These are phyloP conservation scores for Viscum album DNA, from an alignment of 177 flowering plant species.

Conservation along the genomic window DNA sequence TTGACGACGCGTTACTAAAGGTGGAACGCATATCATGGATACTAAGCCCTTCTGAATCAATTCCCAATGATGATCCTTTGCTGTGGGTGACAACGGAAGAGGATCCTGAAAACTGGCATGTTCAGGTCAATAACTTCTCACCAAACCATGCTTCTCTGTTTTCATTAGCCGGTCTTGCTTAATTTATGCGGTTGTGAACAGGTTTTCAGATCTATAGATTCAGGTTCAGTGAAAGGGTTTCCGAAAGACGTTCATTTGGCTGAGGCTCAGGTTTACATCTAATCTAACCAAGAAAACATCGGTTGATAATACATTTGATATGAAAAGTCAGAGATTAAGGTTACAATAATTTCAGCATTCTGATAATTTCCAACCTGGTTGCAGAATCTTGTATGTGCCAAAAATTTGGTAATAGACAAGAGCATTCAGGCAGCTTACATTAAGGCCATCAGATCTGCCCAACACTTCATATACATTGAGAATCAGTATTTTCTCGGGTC, in stretches of 20 bases:
- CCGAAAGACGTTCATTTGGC: slow-evolving; percentile 39
- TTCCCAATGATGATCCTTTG: slow-evolving; percentile 31
- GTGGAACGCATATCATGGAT: slow-evolving; percentile 70
- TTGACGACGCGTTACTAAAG: slow-evolving; percentile 56
- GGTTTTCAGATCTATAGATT: slow-evolving; percentile 71
- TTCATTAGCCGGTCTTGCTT: slow-evolving; percentile 2
- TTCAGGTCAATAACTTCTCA: slow-evolving; percentile 37
- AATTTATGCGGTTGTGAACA: slow-evolving; percentile 14
- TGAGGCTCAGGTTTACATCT: slow-evolving; percentile 46
- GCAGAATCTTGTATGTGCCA: slow-evolving; percentile 59
- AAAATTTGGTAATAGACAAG: slow-evolving; percentile 52
- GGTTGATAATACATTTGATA: too few relatives aligned
- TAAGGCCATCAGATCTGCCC: slow-evolving; percentile 64
- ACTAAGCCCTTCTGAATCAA: slow-evolving; percentile 38
- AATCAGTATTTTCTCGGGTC: slow-evolving; percentile 75
- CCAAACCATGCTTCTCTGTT: slow-evolving; percentile 3
- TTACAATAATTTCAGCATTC: too few relatives aligned
- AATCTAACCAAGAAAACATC: neutral
- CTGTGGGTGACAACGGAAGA: slow-evolving; percentile 42
- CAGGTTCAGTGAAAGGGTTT: slow-evolving; percentile 67
- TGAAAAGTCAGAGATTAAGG: too few relatives aligned
- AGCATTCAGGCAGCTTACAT: slow-evolving; percentile 72
- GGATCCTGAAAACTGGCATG: slow-evolving; percentile 63
- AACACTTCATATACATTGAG: slow-evolving; percentile 65
- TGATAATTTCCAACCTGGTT: slow-evolving; percentile 2